Base-by-base conservation (phyloP, 805 yeast genomes). In the Pichia phayaonensis region DNA sequence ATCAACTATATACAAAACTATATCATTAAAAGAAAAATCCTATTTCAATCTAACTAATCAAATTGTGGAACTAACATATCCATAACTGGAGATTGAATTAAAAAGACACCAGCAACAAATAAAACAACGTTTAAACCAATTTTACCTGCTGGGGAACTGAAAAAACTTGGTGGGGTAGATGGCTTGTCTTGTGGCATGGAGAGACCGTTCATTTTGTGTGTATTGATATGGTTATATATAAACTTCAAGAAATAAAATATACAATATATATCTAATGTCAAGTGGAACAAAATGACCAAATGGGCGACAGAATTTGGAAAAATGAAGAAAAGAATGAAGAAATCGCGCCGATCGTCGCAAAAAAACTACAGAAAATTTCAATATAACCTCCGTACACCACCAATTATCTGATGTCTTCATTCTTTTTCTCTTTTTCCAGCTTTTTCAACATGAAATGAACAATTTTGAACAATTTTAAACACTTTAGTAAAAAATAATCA, bases 11-110 rank as follows among this genome's bases (percentile, higher is more conserved):
- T 34, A 34, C 38, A 34, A 34, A 34, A n/a, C 38, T 34, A 34
- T 34, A 34, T 34, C 38, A 34, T 34, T 16, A 34, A 8, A 34
- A 34, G 38, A 34, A 34, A 34, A 34, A 34, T 34, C 38, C n/a
- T n/a, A 34, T 34, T 34, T n/a, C 20, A 34, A 34, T 16, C 10
- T 34, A 34, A 16, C 43, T 58, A 62, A 54, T 60, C 65, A 43
- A 68, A 59, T 58, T 85, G 92, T 47, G 94, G 94, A 60, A 84
- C 90, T 71, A 86, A 70, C 79, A 83, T 78, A 51, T 85, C 92
- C 87, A 84, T 83, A 61, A 84, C 69, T 58, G 90, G 84, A 45
- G 90, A 83, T 71, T 83, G 88, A 59, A 86, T 79, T 66, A 86
- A 79, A 23, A 81, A 80, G 58, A 84, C 86, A 65, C 94, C 94